Evolutionary conservation across 2,329 filamentous ascomycete species (phyloP).

Genomic region (Penicillium sp.): DNA sequence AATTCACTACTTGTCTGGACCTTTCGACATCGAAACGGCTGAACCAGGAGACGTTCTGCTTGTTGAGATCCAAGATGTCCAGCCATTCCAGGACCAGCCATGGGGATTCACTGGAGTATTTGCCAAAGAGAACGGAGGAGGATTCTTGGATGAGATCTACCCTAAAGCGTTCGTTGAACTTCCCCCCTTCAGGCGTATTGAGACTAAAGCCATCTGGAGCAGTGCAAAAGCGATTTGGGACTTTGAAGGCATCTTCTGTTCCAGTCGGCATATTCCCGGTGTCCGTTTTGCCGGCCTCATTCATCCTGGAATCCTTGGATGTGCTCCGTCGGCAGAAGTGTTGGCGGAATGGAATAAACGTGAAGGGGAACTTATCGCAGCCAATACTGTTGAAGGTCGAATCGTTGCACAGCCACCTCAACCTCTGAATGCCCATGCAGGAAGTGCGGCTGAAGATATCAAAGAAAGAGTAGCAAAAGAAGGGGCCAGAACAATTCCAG

Average conservation of each 20-base stretch:
- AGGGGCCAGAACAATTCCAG: slow-evolving; percentile 82
- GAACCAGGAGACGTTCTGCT: slow-evolving; percentile 83
- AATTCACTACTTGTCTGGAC: slow-evolving; percentile 86
- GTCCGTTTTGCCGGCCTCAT: slow-evolving; percentile 88
- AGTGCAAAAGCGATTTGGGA: slow-evolving; percentile 75
- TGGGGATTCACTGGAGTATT: slow-evolving; percentile 93
- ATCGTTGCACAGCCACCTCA: slow-evolving; percentile 79
- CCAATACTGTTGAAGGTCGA: slow-evolving; percentile 65
- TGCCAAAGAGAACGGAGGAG: slow-evolving; percentile 77
- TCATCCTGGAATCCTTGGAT: slow-evolving; percentile 88
- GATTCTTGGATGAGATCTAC: slow-evolving; percentile 85
- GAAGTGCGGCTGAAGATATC: slow-evolving; percentile 61
- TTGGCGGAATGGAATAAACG: slow-evolving; percentile 82
- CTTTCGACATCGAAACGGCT: slow-evolving; percentile 82
- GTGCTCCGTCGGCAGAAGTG: slow-evolving; percentile 78
- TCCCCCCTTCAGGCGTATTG: background rate
- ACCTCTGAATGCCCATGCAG: slow-evolving; percentile 72
- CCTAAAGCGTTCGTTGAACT: slow-evolving; percentile 67
- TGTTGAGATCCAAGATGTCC: slow-evolving; percentile 90
- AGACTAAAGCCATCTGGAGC: background rate
- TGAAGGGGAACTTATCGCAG: slow-evolving; percentile 76
- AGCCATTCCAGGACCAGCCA: slow-evolving; percentile 80
- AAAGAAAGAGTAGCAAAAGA: slow-evolving; percentile 72
- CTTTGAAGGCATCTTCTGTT: slow-evolving; percentile 78
- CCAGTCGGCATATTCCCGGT: slow-evolving; percentile 81